Evolutionary conservation across 2,329 filamentous ascomycete genomes (phyloP).

Genomic region (Colletotrichum lupini): DNA sequence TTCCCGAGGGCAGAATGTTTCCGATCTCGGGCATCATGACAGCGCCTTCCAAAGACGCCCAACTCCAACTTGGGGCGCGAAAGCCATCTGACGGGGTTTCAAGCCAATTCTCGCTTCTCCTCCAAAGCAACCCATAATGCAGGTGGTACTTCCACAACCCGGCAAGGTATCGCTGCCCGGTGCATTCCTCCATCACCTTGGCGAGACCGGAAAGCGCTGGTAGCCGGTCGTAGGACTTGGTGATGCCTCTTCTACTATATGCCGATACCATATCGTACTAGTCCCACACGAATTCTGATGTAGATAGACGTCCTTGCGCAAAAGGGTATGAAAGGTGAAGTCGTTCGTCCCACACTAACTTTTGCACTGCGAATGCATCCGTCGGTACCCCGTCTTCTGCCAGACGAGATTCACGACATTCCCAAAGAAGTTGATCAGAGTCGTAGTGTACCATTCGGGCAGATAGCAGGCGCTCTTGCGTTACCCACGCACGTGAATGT

Average conservation of each 20-base stretch:
- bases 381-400: background rate
- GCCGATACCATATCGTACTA: slow-evolving; percentile 7
- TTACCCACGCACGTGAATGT: slow-evolving; percentile 38
- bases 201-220: slow-evolving; percentile 1
- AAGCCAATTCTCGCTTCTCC: background rate
- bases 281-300: background rate
- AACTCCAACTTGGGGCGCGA: slow-evolving; percentile 3
- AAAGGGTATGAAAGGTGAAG: background rate
- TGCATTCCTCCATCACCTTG: background rate
- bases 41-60: background rate
- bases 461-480: slow-evolving; percentile 39
- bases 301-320: background rate
- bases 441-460: slow-evolving; percentile 37
- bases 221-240: background rate
- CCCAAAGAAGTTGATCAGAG: slow-evolving; percentile 35
- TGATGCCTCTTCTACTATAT: background rate
- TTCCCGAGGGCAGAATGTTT: background rate
- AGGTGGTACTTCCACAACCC: background rate
- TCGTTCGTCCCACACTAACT: background rate
- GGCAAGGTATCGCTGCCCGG: background rate
- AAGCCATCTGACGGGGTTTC: background rate
- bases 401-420: slow-evolving; percentile 28
- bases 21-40: background rate
- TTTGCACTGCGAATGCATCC: background rate
- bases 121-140: background rate